Base-by-base conservation (phyloP, 805 yeast genomes). In the Candida nemodendra region DNA sequence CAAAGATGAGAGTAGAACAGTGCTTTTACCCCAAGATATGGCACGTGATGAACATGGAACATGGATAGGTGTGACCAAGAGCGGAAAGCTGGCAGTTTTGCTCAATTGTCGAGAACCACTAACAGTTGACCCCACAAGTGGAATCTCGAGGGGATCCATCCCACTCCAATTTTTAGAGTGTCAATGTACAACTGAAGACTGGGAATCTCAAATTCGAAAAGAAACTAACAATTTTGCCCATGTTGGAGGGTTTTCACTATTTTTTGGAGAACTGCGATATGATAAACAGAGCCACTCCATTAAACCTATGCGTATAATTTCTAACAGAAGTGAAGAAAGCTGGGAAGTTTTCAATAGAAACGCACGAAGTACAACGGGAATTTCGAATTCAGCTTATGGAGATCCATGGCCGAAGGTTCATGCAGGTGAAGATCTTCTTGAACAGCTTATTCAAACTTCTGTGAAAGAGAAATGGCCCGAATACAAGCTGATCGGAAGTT, bases 11-110 rank as follows among this genome's bases (percentile, higher is more conserved):
- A 19, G 27, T 4, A 34, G 38, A 11, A 33, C 54, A 9, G 62
- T 83, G 1, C 56, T 87, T 9, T 74, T 84, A 6, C 97, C 97
- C 0, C 62, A 71, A 26, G 97, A 91, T 57, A 58, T 84, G 50
- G 87, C 81, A 1, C 61, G 89, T 24, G 62, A 68, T 1, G 89
- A 79, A 38, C 86, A 78, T 45, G 97, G 99, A 1, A 86, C 97
- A 0, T 93, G 99, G 99, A 76, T 87, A 1, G 97, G 95, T 0
- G 72, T 84, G 2, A 52, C 45, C 18, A 65, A 66, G 21, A 56
- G 50, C 2, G 87, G 87, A 0, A 69, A 72, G 42, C 41, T 90
- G 2, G 84, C 95, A 0, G 84, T 84, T 2, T 69, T 91, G 18
- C 80, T 93, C 13, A 91, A 91, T 56, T 79, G 76, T 56, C 64